These are phyloP conservation scores for Breviolum minutum DNA, from an alignment of 73 alveolate species.

Conservation along the genomic window DNA sequence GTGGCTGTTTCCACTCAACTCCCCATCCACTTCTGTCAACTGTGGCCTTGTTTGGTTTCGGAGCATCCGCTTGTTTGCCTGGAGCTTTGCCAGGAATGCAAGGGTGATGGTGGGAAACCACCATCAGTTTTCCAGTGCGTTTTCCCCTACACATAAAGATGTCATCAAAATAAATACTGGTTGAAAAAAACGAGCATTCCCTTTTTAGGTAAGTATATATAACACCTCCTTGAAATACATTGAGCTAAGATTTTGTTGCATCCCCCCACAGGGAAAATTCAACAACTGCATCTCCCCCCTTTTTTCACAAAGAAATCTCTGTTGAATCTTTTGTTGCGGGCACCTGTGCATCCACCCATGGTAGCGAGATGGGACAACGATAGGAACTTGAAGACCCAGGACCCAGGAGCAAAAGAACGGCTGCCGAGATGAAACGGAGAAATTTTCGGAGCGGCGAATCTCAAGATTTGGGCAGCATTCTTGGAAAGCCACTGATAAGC, in stretches of 20 bases:
- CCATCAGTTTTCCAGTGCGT: background rate
- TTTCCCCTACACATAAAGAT: background rate
- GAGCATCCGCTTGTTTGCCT: conserved; percentile 47
- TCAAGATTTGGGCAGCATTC: background rate
- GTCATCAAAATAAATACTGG: no score
- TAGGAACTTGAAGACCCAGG: background rate
- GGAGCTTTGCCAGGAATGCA: background rate
- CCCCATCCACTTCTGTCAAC: background rate
- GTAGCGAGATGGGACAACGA: background rate
- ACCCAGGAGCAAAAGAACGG: conserved; percentile 22
- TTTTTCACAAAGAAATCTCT: no score
- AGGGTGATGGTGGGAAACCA: no score
- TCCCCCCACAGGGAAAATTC: no score
- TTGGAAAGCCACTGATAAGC: background rate
- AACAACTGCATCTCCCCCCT: background rate
- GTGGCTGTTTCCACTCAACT: background rate
- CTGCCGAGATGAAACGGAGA: background rate
- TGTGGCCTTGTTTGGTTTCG: conserved; percentile 9
- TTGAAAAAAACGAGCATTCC: background rate
- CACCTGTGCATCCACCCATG: conserved; percentile 55
- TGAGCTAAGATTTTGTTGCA: no score
- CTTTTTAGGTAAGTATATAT: no score
- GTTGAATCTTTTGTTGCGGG: no score
- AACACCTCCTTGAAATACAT: no score
- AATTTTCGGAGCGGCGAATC: background rate